Evolutionary conservation across 805 yeast genomes (phyloP).

Genomic region (Tetrapisispora pingtungensis): DNA sequence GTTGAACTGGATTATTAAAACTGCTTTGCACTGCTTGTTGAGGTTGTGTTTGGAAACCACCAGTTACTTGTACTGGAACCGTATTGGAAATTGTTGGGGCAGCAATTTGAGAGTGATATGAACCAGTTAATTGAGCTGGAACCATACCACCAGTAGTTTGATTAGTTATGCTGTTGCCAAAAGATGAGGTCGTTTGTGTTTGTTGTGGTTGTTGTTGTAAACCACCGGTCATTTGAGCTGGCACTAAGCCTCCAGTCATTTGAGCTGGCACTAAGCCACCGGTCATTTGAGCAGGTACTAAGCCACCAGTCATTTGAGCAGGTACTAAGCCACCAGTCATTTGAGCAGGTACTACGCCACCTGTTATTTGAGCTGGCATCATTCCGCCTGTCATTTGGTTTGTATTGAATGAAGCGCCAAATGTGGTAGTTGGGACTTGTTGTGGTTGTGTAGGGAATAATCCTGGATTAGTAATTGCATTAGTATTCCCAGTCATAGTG

Average conservation of each 20-base stretch:
- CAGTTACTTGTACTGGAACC: background rate
- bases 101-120: background rate
- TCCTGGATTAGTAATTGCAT: background rate
- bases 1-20: background rate
- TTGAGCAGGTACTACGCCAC: slow-evolving; percentile 1
- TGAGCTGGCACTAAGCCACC: background rate
- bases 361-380: background rate
- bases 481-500: background rate
- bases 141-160: background rate
- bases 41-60: background rate
- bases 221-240: slow-evolving; percentile 1
- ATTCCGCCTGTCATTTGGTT: background rate
- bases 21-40: too few relatives aligned
- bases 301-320: background rate
- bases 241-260: background rate
- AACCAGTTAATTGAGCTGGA: slow-evolving; percentile 1
- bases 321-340: background rate
- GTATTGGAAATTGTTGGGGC: background rate
- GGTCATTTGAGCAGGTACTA: background rate
- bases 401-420: slow-evolving; percentile 1
- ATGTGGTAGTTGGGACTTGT: slow-evolving; percentile 1
- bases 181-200: background rate
- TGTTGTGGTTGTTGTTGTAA: background rate
- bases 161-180: background rate
- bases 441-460: background rate